A percentile compares a stretch with the other conserved stretches of the same genome.
Evolutionary conservation across 2,329 filamentous ascomycete species (phyloP).

Genomic region (Nannizziopsis barbatae): DNA sequence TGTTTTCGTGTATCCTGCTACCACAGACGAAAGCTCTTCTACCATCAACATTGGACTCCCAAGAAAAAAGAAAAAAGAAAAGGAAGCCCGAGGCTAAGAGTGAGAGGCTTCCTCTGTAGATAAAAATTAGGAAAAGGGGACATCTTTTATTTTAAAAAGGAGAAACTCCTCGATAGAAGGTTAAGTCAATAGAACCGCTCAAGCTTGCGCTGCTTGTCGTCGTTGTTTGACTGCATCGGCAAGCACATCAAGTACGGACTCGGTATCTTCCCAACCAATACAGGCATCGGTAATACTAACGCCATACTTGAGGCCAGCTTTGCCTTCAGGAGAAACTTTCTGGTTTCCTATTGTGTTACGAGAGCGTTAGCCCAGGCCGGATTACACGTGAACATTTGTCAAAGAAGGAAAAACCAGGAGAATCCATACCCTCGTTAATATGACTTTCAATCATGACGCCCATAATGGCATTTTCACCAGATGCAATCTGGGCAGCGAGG

Average conservation of each 20-base stretch:
- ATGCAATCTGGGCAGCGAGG: constrained; percentile 72
- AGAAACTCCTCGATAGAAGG: no score
- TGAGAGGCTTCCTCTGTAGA: no score
- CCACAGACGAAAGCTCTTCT: no score
- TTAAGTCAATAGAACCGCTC: no score
- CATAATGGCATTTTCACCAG: constrained; percentile 78
- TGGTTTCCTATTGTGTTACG: constrained; percentile 52
- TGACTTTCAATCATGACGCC: constrained; percentile 99
- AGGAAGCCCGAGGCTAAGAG: no score
- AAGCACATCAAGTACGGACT: constrained; percentile 62
- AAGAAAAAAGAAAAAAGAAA: no score
- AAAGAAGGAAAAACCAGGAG: constrained; percentile 9
- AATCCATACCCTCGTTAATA: constrained; percentile 68
- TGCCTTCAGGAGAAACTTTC: constrained; percentile 81
- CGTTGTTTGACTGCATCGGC: constrained; percentile 70
- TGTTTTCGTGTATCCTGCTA: no score
- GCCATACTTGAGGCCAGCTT: constrained; percentile 75
- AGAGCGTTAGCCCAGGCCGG: neutral
- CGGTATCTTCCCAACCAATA: constrained; percentile 87
- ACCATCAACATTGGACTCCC: no score
- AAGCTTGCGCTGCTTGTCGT: constrained; percentile 42
- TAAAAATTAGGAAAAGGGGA: no score
- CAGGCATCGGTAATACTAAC: constrained; percentile 97
- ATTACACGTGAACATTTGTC: neutral
- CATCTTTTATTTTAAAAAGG: no score